phyloP scores from a whole-genome alignment of 164 flowering plant species.

The Akebia trifoliata region DNA sequence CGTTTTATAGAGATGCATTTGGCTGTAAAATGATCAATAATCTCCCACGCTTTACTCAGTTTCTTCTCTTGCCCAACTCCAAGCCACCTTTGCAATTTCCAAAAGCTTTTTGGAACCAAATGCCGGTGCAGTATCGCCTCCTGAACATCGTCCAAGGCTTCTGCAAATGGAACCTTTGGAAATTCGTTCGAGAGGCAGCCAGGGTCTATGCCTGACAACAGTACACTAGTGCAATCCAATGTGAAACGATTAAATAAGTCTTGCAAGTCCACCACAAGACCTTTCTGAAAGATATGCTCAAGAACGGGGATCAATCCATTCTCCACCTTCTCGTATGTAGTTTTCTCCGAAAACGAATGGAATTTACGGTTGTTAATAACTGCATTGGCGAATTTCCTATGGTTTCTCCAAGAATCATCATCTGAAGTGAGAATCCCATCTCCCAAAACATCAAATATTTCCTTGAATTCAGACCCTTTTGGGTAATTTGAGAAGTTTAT shows the following conservation, averaged over 20 bases:
- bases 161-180: slow-evolving; percentile 19
- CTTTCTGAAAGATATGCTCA: slow-evolving; percentile 10
- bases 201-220: slow-evolving; percentile 34
- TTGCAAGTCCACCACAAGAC: slow-evolving; percentile 22
- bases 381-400: slow-evolving; percentile 19
- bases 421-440: too few relatives aligned
- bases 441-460: too few relatives aligned
- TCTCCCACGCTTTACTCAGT: slow-evolving; percentile 19
- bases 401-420: too few relatives aligned
- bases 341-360: slow-evolving; percentile 9
- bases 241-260: slow-evolving; percentile 18
- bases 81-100: slow-evolving; percentile 42
- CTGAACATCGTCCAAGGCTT: slow-evolving; percentile 30
- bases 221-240: slow-evolving; percentile 28
- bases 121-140: slow-evolving; percentile 31
- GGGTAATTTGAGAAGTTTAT: slow-evolving; percentile 27
- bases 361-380: slow-evolving; percentile 11
- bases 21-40: slow-evolving; percentile 22
- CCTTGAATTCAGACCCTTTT: too few relatives aligned
- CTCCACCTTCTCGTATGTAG: slow-evolving; percentile 18
- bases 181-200: slow-evolving; percentile 22
- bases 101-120: slow-evolving; percentile 21
- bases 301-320: slow-evolving; percentile 34
- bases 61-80: slow-evolving; percentile 37
- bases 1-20: slow-evolving; percentile 16